Percentiles rank a stretch among this genome's conserved stretches.
These are phyloP conservation scores for Dactylellina parvicollis DNA, from an alignment of 2,329 filamentous ascomycete genomes.

Conservation along the genomic window DNA sequence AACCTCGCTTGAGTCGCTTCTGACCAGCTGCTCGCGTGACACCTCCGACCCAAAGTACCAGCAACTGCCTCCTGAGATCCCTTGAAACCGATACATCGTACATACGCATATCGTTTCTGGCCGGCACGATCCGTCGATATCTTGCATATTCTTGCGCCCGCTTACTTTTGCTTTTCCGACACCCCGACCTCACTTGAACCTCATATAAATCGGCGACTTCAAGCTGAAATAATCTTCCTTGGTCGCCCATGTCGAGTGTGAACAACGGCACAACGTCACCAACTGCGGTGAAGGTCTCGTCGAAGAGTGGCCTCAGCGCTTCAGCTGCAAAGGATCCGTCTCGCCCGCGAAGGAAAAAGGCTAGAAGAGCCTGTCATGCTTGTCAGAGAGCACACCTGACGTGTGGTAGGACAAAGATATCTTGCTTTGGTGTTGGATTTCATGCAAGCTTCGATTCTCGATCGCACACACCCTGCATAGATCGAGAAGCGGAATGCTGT, in stretches of 20 bases:
- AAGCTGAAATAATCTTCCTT: constrained; percentile 40
- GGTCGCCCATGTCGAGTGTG: constrained; percentile 50
- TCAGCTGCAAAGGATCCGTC: constrained; percentile 80
- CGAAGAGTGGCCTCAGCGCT: constrained; percentile 47
- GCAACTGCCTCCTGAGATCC: constrained; percentile 46
- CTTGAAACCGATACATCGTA: constrained; percentile 33
- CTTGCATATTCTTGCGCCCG: constrained; percentile 10
- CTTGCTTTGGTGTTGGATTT: constrained; percentile 54
- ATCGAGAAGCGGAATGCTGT: constrained; percentile 49
- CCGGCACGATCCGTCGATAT: constrained; percentile 27
- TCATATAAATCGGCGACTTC: constrained; percentile 44
- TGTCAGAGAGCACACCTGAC: constrained; percentile 97
- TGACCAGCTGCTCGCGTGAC: constrained; percentile 53
- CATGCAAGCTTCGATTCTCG: constrained; percentile 52
- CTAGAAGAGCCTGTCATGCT: constrained; percentile 91
- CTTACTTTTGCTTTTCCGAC: constrained; percentile 13
- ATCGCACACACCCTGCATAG: constrained; percentile 51
- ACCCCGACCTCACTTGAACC: neutral
- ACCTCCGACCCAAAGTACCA: constrained; percentile 33
- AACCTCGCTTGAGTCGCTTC: constrained; percentile 53
- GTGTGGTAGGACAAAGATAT: constrained; percentile 78
- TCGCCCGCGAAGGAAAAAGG: constrained; percentile 92
- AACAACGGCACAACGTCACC: constrained; percentile 54
- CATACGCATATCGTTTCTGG: constrained; percentile 15
- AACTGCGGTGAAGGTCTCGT: constrained; percentile 53